Conservation (phyloP, 1,284 basidiomycete genomes). For the Apiotrichum domesticum region DNA sequence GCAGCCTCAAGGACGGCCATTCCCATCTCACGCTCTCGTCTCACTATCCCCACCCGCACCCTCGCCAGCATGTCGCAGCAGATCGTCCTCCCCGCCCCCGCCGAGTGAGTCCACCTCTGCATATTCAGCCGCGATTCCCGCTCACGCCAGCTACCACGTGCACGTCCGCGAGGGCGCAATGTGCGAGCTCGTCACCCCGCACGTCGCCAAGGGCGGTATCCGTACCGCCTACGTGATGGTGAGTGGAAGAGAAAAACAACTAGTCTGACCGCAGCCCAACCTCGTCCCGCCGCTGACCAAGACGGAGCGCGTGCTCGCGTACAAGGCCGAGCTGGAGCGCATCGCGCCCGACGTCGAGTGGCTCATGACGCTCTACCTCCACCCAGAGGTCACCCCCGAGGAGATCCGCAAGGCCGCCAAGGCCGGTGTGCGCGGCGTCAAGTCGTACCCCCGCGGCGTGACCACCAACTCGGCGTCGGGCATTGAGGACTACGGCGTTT, state of each 20-base stretch:
- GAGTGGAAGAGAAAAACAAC: constrained; percentile 16
- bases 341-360: constrained; percentile 78
- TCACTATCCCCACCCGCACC: too few relatives aligned
- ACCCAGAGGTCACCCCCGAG: constrained; percentile 79
- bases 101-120: constrained; percentile 52
- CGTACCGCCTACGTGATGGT: constrained; percentile 96
- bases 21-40: too few relatives aligned
- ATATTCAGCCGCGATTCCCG: not conserved
- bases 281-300: constrained; percentile 85
- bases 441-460: constrained; percentile 94
- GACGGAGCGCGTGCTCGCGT: constrained; percentile 73
- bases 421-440: constrained; percentile 85
- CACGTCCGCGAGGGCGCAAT: constrained; percentile 86
- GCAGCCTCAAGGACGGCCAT: too few relatives aligned
- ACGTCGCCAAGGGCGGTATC: constrained; percentile 85
- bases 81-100: constrained; percentile 60
- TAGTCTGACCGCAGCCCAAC: constrained; percentile 64
- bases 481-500: constrained; percentile 91
- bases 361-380: constrained; percentile 94
- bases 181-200: constrained; percentile 79
- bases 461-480: constrained; percentile 97
- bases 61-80: too few relatives aligned
- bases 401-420: constrained; percentile 82
- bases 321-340: constrained; percentile 66
- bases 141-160: constrained; percentile 69